Evolutionary conservation across 2,329 filamentous ascomycete genomes (phyloP), one percentile per base, ranked within the genome.

Genomic region (Colletotrichum endophyticum): DNA sequence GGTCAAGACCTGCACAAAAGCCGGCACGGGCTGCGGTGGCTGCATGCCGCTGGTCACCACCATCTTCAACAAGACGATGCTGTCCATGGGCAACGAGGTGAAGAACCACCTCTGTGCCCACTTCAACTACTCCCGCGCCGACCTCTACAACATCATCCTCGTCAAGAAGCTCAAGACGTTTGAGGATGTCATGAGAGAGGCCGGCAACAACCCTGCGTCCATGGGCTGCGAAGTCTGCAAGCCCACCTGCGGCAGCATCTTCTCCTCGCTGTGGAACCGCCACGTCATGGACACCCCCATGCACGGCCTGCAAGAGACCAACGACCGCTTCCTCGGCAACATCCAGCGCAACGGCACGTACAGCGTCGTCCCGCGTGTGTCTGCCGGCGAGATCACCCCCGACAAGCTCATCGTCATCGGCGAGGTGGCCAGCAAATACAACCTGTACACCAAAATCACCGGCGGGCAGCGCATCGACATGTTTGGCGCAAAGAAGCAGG

Each of bases 281-380:
- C 95, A 97, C 82, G 89, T 98, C 78, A 93, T 98, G 88, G 92
- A 95, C 79, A 89, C 90, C 75, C 88, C 92, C 0, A 87, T 91
- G 5, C 91, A 95, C 82, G 95, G 95, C 27, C 89, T 98, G 1
- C 96, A 98, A 84, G 96, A 98, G 76, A 98, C 96, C 7, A 98
- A 98, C 83, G 96, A 98, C 84, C 90, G 93, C 61, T 98, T 95
- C 84, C 87, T 98, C 66, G 96, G 92, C 68, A 98, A 98, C 83
- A 97, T 98, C 72, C 96, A 98, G 84, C 91, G 96, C 49, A 96
- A 98, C 84, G 96, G 96, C 56, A 98, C 95, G 0, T 98, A 96
- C 85, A 96, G 94, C 2, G 95, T 98, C 13, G 91, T 98, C 1
- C 96, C 96, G 4, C 92, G 96, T 61, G 92, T 98, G 1, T 90